Percentiles rank a stretch among this genome's conserved stretches.
phyloP scores from a whole-genome alignment of 305 asterid species.

The Withania somnifera region DNA sequence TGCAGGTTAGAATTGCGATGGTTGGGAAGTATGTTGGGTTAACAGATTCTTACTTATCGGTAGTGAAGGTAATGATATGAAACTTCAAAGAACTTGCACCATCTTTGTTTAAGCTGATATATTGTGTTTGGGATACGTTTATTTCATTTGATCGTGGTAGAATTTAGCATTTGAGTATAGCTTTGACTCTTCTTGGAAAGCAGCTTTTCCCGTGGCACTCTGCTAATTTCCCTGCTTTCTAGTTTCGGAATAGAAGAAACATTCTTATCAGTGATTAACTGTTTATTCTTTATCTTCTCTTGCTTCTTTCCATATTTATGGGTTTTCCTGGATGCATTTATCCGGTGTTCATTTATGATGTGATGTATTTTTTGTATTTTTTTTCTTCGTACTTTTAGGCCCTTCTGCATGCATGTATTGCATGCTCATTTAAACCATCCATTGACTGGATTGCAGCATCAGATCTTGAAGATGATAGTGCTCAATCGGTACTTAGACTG shows the following conservation, averaged over 20 bases:
- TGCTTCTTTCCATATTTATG: neutral
- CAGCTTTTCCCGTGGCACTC: neutral
- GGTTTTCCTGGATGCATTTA: neutral
- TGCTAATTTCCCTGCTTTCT: neutral
- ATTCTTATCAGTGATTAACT: neutral
- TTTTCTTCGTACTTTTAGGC: conserved; percentile 35
- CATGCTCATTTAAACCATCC: conserved; percentile 67
- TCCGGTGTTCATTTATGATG: neutral
- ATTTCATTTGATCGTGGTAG: neutral
- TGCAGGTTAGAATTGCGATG: conserved; percentile 85
- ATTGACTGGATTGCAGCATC: conserved; percentile 99
- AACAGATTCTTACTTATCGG: conserved; percentile 86
- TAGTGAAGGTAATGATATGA: conserved; percentile 58
- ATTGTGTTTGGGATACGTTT: neutral
- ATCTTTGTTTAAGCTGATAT: neutral
- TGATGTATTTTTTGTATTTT: neutral
- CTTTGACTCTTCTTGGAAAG: neutral
- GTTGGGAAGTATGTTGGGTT: conserved; percentile 97
- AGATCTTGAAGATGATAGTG: conserved; percentile 88
- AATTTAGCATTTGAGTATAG: neutral
- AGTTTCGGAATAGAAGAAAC: neutral
- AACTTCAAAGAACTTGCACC: neutral
- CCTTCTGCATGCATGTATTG: conserved; percentile 89
- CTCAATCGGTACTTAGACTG: conserved; percentile 35
- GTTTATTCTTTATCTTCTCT: neutral